Percentiles rank a stretch among this genome's conserved stretches.
Evolutionary conservation across 73 alveolate genomes (phyloP).

Genomic region (Durusdinium trenchii): DNA sequence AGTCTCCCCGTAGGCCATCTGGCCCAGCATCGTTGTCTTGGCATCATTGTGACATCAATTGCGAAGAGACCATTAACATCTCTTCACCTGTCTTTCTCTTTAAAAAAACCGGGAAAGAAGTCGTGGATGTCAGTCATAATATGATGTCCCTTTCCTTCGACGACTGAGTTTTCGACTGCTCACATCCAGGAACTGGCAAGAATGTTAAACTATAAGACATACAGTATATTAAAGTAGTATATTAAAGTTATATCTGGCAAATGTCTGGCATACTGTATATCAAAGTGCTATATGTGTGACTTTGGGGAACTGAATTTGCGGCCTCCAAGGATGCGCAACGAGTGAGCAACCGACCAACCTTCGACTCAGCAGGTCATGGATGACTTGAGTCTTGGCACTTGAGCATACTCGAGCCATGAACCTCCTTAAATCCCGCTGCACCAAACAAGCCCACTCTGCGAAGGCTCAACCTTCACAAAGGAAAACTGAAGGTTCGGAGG

Average conservation of each 20-base stretch:
- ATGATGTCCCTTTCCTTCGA: too few species aligned
- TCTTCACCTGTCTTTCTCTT: too few species aligned
- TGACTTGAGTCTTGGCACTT: background rate
- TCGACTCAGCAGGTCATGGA: background rate
- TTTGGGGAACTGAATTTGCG: background rate
- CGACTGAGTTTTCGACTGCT: slow-evolving; percentile 27
- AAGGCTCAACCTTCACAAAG: slow-evolving; percentile 65
- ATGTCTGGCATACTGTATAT: too few species aligned
- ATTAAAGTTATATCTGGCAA: too few species aligned
- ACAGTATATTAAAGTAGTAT: too few species aligned
- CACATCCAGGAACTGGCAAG: slow-evolving; percentile 39
- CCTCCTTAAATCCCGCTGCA: slow-evolving; percentile 88
- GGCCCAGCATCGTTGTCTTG: slow-evolving; percentile 70
- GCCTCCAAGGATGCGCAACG: slow-evolving; percentile 67
- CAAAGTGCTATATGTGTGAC: too few species aligned
- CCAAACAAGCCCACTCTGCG: slow-evolving; percentile 69
- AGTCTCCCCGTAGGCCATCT: slow-evolving; percentile 77
- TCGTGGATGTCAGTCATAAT: too few species aligned
- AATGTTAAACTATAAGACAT: background rate
- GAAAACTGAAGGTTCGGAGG: background rate
- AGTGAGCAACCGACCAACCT: slow-evolving; percentile 86
- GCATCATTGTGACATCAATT: too few species aligned
- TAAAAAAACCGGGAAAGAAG: too few species aligned
- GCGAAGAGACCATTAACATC: too few species aligned
- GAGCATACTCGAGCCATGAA: background rate